Conservation (phyloP, 2,329 filamentous ascomycete species). For the Diaporthe capsici region DNA sequence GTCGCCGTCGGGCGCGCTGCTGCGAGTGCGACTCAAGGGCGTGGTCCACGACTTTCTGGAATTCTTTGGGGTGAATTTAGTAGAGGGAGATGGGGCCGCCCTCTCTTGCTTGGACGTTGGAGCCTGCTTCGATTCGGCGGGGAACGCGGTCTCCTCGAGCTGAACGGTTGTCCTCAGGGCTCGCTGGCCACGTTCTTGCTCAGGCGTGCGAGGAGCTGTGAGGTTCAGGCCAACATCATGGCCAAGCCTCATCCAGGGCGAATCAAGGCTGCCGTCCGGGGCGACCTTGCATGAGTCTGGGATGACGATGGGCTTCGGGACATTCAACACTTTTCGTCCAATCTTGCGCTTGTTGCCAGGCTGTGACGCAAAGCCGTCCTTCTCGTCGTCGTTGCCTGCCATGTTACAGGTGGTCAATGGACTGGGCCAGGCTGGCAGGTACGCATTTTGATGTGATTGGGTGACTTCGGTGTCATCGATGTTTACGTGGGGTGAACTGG, state of each 20-base stretch:
- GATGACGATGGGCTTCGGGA: not conserved
- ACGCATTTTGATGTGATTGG: not conserved
- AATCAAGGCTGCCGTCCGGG: not conserved
- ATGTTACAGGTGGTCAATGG: not conserved
- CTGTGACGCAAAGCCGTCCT: not conserved
- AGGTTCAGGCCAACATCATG: not conserved
- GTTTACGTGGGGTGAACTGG: not conserved
- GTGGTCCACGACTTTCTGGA: not conserved
- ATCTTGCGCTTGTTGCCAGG: not conserved
- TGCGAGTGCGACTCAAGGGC: not conserved
- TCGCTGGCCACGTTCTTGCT: not conserved
- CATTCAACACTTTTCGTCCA: not conserved
- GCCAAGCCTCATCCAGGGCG: not conserved
- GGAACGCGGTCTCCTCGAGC: not conserved
- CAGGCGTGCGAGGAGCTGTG: not conserved
- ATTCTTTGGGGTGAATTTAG: constrained; percentile 7
- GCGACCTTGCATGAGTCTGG: not conserved
- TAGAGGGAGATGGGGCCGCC: not conserved
- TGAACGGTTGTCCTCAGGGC: not conserved
- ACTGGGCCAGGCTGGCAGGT: not conserved
- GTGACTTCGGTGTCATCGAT: not conserved
- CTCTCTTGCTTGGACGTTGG: not conserved
- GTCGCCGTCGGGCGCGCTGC: not conserved
- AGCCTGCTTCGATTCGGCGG: not conserved
- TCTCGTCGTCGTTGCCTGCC: not conserved